Conservation (phyloP, 2,329 filamentous ascomycete genomes). For the Sporothrix euskadiensis region DNA sequence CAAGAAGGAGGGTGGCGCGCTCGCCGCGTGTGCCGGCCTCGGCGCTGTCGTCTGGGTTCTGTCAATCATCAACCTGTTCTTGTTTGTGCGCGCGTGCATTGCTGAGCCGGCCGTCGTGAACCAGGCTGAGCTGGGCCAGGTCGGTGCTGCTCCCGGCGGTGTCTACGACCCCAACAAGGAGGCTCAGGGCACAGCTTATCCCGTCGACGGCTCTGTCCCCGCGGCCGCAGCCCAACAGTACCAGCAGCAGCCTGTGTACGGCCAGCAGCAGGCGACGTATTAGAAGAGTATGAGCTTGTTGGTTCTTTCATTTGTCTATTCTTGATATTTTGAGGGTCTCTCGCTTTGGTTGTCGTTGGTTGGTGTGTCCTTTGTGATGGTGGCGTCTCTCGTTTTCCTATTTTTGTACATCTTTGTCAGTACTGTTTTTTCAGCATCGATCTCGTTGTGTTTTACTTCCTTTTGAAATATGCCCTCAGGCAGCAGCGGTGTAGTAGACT, state of each 20-base stretch:
- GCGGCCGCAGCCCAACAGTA: conserved; percentile 2
- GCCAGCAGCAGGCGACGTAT: conserved; percentile 21
- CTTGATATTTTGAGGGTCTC: accelerated
- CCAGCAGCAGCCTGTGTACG: conserved; percentile 25
- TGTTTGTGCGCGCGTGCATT: conserved; percentile 28
- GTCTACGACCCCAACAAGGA: conserved; percentile 20
- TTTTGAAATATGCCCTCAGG: neutral
- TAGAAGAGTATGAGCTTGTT: neutral
- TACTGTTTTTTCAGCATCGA: neutral
- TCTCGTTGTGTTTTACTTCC: neutral
- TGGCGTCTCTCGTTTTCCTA: neutral
- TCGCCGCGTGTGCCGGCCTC: conserved; percentile 45
- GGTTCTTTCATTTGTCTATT: neutral
- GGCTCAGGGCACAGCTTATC: neutral
- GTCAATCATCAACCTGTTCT: conserved; percentile 42
- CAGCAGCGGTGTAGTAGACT: neutral
- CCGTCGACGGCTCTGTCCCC: neutral
- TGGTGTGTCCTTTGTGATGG: neutral
- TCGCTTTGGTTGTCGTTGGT: neutral
- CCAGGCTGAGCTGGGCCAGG: conserved; percentile 31
- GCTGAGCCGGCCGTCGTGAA: neutral
- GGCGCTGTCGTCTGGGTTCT: conserved; percentile 41
- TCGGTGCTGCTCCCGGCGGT: conserved; percentile 6
- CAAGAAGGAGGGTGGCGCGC: conserved; percentile 38
- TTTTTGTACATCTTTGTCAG: neutral